A percentile compares a stretch with the other conserved stretches of the same genome.
Conservation (phyloP, 495 filamentous ascomycete species). For the Cercophora sp. region DNA sequence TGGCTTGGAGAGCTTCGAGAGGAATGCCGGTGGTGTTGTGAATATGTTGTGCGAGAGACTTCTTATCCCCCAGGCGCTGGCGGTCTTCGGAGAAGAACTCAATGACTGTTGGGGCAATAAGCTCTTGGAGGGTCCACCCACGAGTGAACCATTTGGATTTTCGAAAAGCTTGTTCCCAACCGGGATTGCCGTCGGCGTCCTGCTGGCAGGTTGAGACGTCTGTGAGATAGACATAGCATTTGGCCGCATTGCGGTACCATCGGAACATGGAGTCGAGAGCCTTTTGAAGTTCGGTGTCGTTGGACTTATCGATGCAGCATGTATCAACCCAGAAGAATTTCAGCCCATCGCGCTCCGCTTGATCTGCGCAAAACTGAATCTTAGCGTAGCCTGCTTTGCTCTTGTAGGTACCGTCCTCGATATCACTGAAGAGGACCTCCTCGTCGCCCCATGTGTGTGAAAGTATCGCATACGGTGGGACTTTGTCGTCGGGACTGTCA, state of each 20-base stretch:
- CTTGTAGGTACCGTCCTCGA: too few species aligned
- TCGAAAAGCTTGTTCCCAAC: not conserved
- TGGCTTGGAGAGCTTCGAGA: not conserved
- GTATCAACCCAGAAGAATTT: too few species aligned
- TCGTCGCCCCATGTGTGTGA: too few species aligned
- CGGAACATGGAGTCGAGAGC: not conserved
- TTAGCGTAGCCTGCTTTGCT: too few species aligned
- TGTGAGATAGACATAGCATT: not conserved
- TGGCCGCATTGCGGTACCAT: not conserved
- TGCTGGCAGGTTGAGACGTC: not conserved
- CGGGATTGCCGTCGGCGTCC: not conserved
- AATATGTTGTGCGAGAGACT: not conserved
- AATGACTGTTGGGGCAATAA: not conserved
- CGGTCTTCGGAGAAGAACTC: not conserved
- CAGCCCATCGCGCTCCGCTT: too few species aligned
- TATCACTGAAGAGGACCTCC: too few species aligned
- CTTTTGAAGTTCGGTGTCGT: too few species aligned
- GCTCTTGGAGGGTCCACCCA: not conserved
- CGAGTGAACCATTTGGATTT: not conserved
- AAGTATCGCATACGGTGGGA: too few species aligned
- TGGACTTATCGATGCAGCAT: too few species aligned
- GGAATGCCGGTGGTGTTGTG: not conserved
- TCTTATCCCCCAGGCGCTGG: not conserved
- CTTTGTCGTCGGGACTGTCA: too few species aligned
- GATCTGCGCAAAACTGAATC: too few species aligned